Percentiles rank a stretch among this genome's conserved stretches.
Evolutionary conservation across 495 filamentous ascomycete species (phyloP).

Genomic region (Aspergillus hancockii): DNA sequence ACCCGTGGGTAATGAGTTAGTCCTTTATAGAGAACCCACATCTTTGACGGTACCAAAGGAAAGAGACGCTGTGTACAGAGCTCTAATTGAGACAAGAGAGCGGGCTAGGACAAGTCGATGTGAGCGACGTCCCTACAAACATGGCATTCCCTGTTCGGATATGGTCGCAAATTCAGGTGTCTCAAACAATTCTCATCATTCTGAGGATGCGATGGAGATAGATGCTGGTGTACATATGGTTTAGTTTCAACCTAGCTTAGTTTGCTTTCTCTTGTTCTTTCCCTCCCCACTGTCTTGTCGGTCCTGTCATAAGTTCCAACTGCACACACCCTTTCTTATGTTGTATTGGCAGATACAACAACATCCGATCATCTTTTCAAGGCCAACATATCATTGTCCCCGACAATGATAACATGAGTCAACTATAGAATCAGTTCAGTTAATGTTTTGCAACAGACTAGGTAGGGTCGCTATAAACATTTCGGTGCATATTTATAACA

Average conservation of each 20-base stretch:
- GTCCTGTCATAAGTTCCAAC: neutral
- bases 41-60: conserved; percentile 76
- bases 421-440: no score
- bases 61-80: conserved; percentile 76
- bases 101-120: conserved; percentile 42
- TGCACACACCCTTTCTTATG: no score
- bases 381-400: no score
- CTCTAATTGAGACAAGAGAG: conserved; percentile 78
- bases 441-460: no score
- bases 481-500: no score
- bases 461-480: no score
- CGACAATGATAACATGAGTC: no score
- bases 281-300: neutral
- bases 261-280: neutral
- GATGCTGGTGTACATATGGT: conserved; percentile 1
- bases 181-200: neutral
- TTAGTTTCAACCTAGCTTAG: neutral
- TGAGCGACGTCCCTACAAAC: neutral
- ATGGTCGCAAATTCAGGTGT: neutral
- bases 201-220: conserved; percentile 16
- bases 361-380: no score
- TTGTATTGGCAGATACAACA: no score
- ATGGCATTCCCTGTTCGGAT: neutral
- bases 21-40: conserved; percentile 56
- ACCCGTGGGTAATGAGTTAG: conserved; percentile 58